Evolutionary conservation across 345 rosid species (phyloP).

Genomic region (Eucalyptus polybractea): DNA sequence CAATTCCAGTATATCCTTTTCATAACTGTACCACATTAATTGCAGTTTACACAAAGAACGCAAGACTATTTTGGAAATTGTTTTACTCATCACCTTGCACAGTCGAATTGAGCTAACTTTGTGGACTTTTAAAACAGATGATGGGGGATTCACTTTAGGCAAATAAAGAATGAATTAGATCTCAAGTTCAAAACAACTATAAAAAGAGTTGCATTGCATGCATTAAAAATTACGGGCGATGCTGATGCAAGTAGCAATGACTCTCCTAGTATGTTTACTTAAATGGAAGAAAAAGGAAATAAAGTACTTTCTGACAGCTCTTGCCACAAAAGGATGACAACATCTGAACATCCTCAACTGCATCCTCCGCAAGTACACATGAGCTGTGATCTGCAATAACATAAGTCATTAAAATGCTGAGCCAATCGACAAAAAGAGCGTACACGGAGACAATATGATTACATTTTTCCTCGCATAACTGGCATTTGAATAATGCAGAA

Average conservation of each 20-base stretch:
- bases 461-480: constrained; percentile 82
- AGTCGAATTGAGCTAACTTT: background rate
- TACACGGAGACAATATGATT: background rate
- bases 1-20: background rate
- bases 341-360: constrained; percentile 6
- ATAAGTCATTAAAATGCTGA: background rate
- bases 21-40: background rate
- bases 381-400: constrained; percentile 60
- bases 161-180: background rate
- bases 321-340: constrained; percentile 58
- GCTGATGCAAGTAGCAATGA: background rate
- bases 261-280: background rate
- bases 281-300: background rate
- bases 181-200: background rate
- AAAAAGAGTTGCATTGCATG: background rate
- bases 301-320: constrained; percentile 70
- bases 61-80: background rate
- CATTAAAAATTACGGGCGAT: background rate
- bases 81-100: background rate
- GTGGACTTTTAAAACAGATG: background rate
- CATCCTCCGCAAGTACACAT: constrained; percentile 31
- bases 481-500: constrained; percentile 27
- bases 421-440: background rate
- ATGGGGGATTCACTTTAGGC: background rate
- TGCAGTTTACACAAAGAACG: background rate